A percentile compares a stretch with the other conserved stretches of the same genome.
Conservation (phyloP, 139 green algal species). For the Protoeuglena noctilucae region DNA sequence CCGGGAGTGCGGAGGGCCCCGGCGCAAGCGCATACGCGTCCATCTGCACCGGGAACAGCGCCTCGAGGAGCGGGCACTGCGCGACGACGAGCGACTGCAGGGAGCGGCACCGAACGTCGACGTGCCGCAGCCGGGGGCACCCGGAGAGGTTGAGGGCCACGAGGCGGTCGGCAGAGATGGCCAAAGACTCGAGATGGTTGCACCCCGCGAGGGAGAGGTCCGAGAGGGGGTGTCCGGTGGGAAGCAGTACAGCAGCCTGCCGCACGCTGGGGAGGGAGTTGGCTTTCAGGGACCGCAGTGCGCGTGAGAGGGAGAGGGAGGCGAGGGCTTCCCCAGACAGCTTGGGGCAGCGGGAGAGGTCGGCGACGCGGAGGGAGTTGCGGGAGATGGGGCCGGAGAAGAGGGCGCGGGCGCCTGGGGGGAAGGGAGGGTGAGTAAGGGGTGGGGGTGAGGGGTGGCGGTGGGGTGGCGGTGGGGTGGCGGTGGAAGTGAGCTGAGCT, state of each 20-base stretch:
- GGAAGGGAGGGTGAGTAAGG: too few species aligned
- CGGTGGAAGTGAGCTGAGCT: too few species aligned
- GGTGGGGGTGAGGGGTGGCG: too few species aligned
- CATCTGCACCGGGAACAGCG: not conserved
- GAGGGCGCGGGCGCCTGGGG: too few species aligned
- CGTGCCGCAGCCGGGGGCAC: not conserved
- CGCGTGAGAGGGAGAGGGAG: not conserved
- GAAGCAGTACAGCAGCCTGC: not conserved
- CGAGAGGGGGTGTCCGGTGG: not conserved
- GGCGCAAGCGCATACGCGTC: too few species aligned
- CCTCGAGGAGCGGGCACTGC: not conserved
- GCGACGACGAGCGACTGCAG: not conserved
- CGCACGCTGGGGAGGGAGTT: not conserved
- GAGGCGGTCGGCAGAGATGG: not conserved
- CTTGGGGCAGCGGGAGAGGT: not conserved
- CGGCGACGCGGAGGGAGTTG: not conserved
- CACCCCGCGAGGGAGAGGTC: not conserved
- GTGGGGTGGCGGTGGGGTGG: too few species aligned
- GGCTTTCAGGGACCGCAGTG: not conserved
- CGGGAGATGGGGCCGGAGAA: not conserved
- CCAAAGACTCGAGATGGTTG: not conserved
- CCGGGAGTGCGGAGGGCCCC: too few species aligned
- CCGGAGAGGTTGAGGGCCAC: not conserved
- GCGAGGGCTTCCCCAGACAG: not conserved
- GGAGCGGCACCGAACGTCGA: not conserved